Evolutionary conservation across 176 grass and related monocot species (phyloP).

Genomic region (Poa pratensis): DNA sequence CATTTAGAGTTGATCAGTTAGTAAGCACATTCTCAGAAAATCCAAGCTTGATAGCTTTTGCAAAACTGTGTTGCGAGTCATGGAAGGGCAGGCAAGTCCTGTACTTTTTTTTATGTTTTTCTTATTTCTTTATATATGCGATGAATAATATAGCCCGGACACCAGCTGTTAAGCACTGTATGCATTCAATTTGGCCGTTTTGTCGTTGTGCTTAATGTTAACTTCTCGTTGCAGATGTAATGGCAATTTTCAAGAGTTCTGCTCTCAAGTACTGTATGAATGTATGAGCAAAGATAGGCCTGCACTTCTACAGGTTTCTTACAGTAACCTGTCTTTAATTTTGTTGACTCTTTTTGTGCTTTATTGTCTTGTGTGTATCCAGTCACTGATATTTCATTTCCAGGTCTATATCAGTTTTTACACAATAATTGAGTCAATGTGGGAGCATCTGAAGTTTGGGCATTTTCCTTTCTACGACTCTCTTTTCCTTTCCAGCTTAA

Average conservation of each 20-base stretch:
- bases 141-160: not conserved
- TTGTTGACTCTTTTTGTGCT: constrained; percentile 30
- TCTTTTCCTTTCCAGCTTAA: constrained; percentile 85
- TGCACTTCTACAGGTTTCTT: constrained; percentile 78
- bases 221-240: constrained; percentile 66
- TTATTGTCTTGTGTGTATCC: constrained; percentile 14
- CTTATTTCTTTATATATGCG: constrained; percentile 9
- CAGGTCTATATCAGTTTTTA: constrained; percentile 91
- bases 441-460: constrained; percentile 68
- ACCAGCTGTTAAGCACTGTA: constrained; percentile 25
- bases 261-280: constrained; percentile 90
- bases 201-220: not conserved
- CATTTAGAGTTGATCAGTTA: constrained; percentile 79
- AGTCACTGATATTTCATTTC: constrained; percentile 42
- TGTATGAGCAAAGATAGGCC: constrained; percentile 99
- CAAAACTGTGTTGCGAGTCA: constrained; percentile 78
- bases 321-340: constrained; percentile 19
- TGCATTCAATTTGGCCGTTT: constrained; percentile 21
- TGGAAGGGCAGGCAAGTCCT: constrained; percentile 72
- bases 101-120: constrained; percentile 4
- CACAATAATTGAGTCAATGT: constrained; percentile 82
- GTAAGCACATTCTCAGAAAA: constrained; percentile 93
- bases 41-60: constrained; percentile 96
- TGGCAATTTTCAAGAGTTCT: constrained; percentile 86
- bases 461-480: constrained; percentile 71